Evolutionary conservation across 192 early-diverging fungal genomes (phyloP).

Genomic region (Geranomyces variabilis): DNA sequence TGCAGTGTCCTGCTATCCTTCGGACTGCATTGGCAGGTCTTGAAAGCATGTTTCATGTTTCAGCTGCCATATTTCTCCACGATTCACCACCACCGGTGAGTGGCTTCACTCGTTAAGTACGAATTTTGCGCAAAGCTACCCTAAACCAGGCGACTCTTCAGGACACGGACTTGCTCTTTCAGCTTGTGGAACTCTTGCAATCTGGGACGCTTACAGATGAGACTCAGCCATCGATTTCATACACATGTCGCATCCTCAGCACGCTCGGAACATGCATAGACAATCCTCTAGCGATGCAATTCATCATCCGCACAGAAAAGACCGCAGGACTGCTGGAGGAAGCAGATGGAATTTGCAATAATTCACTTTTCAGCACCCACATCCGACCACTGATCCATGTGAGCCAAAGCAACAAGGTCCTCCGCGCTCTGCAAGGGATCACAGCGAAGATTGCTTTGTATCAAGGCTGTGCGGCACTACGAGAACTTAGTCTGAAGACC

Average conservation of each 20-base stretch:
- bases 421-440: neutral
- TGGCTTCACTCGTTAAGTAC: neutral
- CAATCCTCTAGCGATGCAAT: neutral
- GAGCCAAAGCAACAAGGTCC: neutral
- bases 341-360: neutral
- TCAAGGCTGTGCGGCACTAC: neutral
- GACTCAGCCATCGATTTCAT: neutral
- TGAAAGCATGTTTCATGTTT: too few species aligned
- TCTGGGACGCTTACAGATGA: neutral
- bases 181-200: neutral
- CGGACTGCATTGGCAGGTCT: neutral
- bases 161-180: neutral
- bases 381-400: neutral
- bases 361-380: neutral
- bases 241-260: neutral
- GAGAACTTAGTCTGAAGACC: neutral
- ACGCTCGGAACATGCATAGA: neutral
- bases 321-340: neutral
- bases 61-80: neutral
- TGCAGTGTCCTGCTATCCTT: neutral
- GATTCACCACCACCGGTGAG: neutral
- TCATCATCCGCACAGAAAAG: neutral
- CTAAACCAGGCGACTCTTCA: neutral
- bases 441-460: neutral
- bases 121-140: neutral